Evolutionary conservation across 331 rosid genomes (phyloP).

Genomic region (Saraca asoca): DNA sequence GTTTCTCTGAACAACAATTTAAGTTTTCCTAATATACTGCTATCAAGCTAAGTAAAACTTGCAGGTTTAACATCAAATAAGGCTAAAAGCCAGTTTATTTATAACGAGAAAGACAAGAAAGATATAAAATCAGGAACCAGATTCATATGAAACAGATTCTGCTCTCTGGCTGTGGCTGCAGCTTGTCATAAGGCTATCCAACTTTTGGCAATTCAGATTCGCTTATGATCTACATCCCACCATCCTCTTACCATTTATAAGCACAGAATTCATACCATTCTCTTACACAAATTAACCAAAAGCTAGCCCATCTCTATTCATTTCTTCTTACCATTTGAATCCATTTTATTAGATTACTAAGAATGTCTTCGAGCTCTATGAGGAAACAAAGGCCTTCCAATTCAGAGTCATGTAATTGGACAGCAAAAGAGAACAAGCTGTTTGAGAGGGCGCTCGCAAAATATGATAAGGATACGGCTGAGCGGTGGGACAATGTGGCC

Average conservation of each 20-base stretch:
- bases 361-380: slow-evolving; percentile 66
- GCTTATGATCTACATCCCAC: slow-evolving; percentile 44
- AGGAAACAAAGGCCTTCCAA: slow-evolving; percentile 40
- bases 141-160: slow-evolving; percentile 42
- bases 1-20: too few species aligned
- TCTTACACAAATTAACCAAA: slow-evolving; percentile 36
- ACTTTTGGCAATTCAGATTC: slow-evolving; percentile 48
- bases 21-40: too few species aligned
- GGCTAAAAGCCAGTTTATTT: too few species aligned
- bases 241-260: slow-evolving; percentile 42
- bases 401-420: slow-evolving; percentile 65
- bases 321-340: too few species aligned
- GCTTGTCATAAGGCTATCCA: slow-evolving; percentile 45
- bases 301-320: too few species aligned
- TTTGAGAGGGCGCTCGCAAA: slow-evolving; percentile 72
- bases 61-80: too few species aligned
- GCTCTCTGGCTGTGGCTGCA: slow-evolving; percentile 23
- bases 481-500: slow-evolving; percentile 75
- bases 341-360: not conserved
- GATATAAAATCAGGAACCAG: slow-evolving; percentile 34
- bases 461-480: slow-evolving; percentile 66
- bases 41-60: too few species aligned
- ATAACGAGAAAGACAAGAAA: too few species aligned
- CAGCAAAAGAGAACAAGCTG: slow-evolving; percentile 65
- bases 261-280: slow-evolving; percentile 29